Percentiles rank a stretch among this genome's conserved stretches.
Conservation (phyloP, 2,329 filamentous ascomycete species). For the Bipolaris zeicola region DNA sequence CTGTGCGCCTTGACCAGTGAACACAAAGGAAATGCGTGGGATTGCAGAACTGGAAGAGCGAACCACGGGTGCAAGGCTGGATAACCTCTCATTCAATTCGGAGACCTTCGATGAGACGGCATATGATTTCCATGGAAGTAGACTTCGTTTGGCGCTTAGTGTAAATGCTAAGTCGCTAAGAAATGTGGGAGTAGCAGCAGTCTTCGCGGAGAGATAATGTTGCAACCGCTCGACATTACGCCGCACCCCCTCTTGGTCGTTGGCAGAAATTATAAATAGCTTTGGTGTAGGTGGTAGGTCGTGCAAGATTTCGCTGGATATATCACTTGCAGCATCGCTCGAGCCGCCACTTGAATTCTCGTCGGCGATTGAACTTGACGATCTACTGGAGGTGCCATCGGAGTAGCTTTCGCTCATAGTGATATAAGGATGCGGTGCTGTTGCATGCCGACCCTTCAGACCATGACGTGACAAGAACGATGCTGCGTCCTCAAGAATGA, state of each 20-base stretch:
- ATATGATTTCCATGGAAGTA: slow-evolving; percentile 11
- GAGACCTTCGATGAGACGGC: background rate
- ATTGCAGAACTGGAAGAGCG: slow-evolving; percentile 7
- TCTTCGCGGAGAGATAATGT: slow-evolving; percentile 7
- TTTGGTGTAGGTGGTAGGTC: slow-evolving; percentile 3
- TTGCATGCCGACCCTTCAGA: slow-evolving; percentile 16
- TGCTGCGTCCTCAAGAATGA: slow-evolving; percentile 22
- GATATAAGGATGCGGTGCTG: slow-evolving; percentile 18
- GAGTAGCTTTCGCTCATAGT: slow-evolving; percentile 1
- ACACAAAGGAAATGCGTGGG: slow-evolving; percentile 31
- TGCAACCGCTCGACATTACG: slow-evolving; percentile 9
- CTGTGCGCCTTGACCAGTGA: slow-evolving; percentile 44
- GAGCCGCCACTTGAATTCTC: slow-evolving; percentile 1
- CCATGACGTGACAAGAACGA: slow-evolving; percentile 6
- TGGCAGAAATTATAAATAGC: slow-evolving; percentile 8
- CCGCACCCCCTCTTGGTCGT: slow-evolving; percentile 11
- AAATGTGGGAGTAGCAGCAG: background rate
- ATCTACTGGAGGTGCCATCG: slow-evolving; percentile 4
- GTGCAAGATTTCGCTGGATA: slow-evolving; percentile 8
- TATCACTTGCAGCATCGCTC: slow-evolving; percentile 6
- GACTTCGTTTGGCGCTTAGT: slow-evolving; percentile 5
- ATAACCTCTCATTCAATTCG: slow-evolving; percentile 1
- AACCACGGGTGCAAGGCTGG: slow-evolving; percentile 7
- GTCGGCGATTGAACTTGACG: slow-evolving; percentile 4
- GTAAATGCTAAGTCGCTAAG: slow-evolving; percentile 8